Base-by-base conservation (phyloP, 129 eudicot species). In the Heracleum sosnowskyi region DNA sequence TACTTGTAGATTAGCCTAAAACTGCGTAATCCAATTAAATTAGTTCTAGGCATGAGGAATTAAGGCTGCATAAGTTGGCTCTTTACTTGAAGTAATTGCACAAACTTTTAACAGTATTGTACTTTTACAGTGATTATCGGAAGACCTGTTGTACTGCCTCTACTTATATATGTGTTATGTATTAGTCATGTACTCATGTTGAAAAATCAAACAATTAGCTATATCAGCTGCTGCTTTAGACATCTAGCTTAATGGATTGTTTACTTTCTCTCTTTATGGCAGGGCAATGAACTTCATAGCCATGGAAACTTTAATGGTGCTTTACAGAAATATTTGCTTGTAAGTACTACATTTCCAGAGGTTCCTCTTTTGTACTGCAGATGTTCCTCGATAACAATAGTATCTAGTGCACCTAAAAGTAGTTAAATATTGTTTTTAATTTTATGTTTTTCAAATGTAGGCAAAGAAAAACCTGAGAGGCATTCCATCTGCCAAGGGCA, bases 281-380 rank as follows among this genome's bases (percentile, higher is more conserved):
- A 94, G 98, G 98, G 98, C 37, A 94, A 94, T 85, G 89, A 90
- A 74, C 90, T 90, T 86, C 97, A 96, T 82, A 90, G 89, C 74
- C 95, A 86, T 86, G 99, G 99, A 51, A 92, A 76, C 80, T 96
- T 78, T 85, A 76, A 40, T 31, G 90, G 83, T 7, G 99, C 99
- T 70, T 81, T 86, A 80, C 83, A 96, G 87, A 96, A 96, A 84
- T 96, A 96, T 82, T 81, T 77, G 79, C 96, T 84, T 74, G 99
- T 83, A 87, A 92, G 97, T 90, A 75, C 46, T 26, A 68, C 76
- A 37, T 53, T 60, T 46, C 41, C 76, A 5, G 63, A n/a, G 10
- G 62, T 41, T 73, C 15, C 31, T 76, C 26, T 77, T 78, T 37
- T 49, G 15, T 79, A 68, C 22, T 84, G 75, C 45, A 47, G n/a